Base-by-base conservation (phyloP, 176 grass and related monocot genomes). In the Triticum monococcum region DNA sequence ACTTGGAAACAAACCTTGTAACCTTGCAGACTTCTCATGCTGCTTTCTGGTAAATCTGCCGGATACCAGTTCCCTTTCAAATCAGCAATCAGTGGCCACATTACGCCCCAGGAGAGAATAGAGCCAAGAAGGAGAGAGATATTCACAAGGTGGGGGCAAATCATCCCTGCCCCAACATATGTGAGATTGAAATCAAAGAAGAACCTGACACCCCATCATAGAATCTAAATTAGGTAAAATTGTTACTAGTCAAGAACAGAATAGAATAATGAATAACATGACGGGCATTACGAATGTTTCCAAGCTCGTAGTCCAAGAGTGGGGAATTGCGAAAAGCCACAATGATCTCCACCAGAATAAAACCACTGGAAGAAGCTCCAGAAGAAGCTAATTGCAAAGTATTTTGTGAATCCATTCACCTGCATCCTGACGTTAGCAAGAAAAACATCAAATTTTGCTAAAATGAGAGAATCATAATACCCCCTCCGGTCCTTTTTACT, bases 281-380 rank as follows among this genome's bases (percentile, higher is more conserved):
- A 60, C 2, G 0, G 9, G 38, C 26, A 52, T 86, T 98, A 98
- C 97, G 92, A 83, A 41, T 91, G 91, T 90, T 98, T 92, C 97
- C 92, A 96, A 85, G 97, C 94, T 91, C 79, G 89, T 18, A 98
- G 70, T 24, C 97, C 97, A 16, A 98, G 94, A 79, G 92, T 98
- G 25, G 97, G 97, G 82, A 98, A 98, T 77, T 98, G 92, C 56
- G 94, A 88, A 59, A 98, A 98, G 17, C 97, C 97, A 62, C 97
- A 98, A 31, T 57, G 83, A 63, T 88, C 93, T 91, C 97, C 94
- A 45, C 97, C 97, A 14, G 94, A 92, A 76, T 91, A 98, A 88
- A 98, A 98, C 97, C 97, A 98, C 81, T 98, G 89, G 92, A 98
- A 98, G 75, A 98, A 91, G 61, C 97, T 98, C 97, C 97, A 98